Percentiles rank a stretch among this genome's conserved stretches.
Conservation (phyloP, 495 filamentous ascomycete species). For the Hypoxylon trugodes region DNA sequence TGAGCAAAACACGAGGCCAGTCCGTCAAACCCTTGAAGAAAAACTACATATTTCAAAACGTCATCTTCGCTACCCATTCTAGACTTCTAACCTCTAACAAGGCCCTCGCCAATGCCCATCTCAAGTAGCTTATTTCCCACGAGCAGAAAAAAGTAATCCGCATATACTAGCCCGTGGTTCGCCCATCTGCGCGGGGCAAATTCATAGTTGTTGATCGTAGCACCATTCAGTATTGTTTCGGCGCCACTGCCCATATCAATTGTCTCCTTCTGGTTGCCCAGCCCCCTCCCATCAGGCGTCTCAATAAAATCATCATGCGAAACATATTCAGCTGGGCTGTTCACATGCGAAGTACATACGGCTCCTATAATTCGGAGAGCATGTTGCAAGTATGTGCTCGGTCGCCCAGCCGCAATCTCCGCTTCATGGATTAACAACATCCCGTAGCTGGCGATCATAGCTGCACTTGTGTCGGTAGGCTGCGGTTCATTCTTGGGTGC, state of each 20-base stretch:
- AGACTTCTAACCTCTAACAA: too few species aligned
- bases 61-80: too few species aligned
- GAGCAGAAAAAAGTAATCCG: slow-evolving; percentile 59
- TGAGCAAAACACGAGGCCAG: too few species aligned
- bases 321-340: slow-evolving; percentile 38
- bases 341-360: slow-evolving; percentile 12
- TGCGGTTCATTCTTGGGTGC: slow-evolving; percentile 40
- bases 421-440: slow-evolving; percentile 51
- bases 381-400: slow-evolving; percentile 39
- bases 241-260: slow-evolving; percentile 7
- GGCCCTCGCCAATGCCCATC: slow-evolving; percentile 34
- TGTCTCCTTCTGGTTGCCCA: neutral
- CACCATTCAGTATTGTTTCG: slow-evolving; percentile 47
- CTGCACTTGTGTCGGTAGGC: slow-evolving; percentile 51
- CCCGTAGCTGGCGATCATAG: slow-evolving; percentile 53
- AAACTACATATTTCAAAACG: too few species aligned
- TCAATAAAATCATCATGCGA: slow-evolving; percentile 28
- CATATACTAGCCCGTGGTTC: slow-evolving; percentile 57
- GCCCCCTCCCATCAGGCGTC: slow-evolving; percentile 12
- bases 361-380: slow-evolving; percentile 47
- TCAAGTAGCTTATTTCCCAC: slow-evolving; percentile 51
- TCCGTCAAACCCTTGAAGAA: too few species aligned
- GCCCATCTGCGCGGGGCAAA: slow-evolving; percentile 33
- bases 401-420: slow-evolving; percentile 8
- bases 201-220: slow-evolving; percentile 53